phyloP scores from a whole-genome alignment of 2,329 filamentous ascomycete genomes.

The Tolypocladium sp. region DNA sequence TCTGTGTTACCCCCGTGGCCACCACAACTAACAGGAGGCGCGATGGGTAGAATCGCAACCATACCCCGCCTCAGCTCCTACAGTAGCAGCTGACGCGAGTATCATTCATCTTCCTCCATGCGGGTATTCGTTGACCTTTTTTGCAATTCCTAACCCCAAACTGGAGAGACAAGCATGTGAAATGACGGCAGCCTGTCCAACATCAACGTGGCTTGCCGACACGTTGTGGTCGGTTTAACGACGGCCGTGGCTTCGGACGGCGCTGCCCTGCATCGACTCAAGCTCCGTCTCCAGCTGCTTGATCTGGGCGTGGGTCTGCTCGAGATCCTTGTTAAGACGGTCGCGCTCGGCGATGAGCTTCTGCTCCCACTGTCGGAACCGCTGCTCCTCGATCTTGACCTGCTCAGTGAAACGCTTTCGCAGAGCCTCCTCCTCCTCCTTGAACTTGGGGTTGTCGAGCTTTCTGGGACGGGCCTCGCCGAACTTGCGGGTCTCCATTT shows the following conservation, averaged over 20 bases:
- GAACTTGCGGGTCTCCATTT: constrained; percentile 99
- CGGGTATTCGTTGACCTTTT: constrained; percentile 21
- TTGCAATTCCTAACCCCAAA: constrained; percentile 24
- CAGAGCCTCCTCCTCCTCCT: constrained; percentile 97
- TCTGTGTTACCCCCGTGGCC: neutral
- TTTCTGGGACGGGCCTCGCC: constrained; percentile 95
- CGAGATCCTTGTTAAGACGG: constrained; percentile 98
- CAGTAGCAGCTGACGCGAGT: constrained; percentile 14
- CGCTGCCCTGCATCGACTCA: constrained; percentile 83
- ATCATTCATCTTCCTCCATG: constrained; percentile 16
- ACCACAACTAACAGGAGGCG: neutral
- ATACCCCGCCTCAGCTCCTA: neutral
- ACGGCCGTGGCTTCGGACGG: constrained; percentile 85
- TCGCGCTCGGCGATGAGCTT: constrained; percentile 98
- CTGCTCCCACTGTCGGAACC: constrained; percentile 99
- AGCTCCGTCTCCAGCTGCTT: constrained; percentile 88
- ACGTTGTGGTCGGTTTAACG: constrained; percentile 48
- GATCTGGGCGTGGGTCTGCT: constrained; percentile 92
- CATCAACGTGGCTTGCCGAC: constrained; percentile 14
- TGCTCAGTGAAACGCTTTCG: constrained; percentile 99
- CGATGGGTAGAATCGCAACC: neutral
- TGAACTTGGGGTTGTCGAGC: constrained; percentile 99
- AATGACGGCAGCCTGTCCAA: constrained; percentile 17
- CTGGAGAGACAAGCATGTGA: constrained; percentile 16
- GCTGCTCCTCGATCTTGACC: constrained; percentile 99